Evolutionary conservation across 257 asterid genomes (phyloP).

Genomic region (Penstemon eatonii): DNA sequence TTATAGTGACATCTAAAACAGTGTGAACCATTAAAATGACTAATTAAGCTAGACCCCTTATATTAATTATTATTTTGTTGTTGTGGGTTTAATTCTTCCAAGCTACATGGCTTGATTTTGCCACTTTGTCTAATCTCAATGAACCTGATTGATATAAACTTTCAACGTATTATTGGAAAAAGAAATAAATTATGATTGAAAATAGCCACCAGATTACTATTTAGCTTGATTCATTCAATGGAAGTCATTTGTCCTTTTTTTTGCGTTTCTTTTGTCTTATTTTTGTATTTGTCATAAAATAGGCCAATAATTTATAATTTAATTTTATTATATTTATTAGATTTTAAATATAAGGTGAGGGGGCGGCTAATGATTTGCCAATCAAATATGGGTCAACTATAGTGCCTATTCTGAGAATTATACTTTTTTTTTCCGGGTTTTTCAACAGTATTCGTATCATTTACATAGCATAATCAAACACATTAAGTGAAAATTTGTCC

Average conservation of each 20-base stretch:
- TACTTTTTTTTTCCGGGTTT: too few relatives aligned
- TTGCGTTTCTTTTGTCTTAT: neutral
- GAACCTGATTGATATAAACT: neutral
- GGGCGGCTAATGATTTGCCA: too few relatives aligned
- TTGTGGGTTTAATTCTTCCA: neutral
- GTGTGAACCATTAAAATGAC: slow-evolving; percentile 9
- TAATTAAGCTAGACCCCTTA: too few relatives aligned
- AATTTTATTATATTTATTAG: too few relatives aligned
- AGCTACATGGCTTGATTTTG: slow-evolving; percentile 33
- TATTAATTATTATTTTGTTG: too few relatives aligned
- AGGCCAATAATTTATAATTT: neutral
- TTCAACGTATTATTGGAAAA: slow-evolving; percentile 16
- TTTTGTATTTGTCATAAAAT: neutral
- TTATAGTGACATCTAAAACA: slow-evolving; percentile 15
- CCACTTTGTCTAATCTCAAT: slow-evolving; percentile 25
- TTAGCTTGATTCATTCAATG: neutral
- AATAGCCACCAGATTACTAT: slow-evolving; percentile 4
- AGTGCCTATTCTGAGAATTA: too few relatives aligned
- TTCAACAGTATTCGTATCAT: too few relatives aligned
- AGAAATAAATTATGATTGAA: slow-evolving; percentile 4
- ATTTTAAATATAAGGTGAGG: too few relatives aligned
- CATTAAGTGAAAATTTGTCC: too few relatives aligned
- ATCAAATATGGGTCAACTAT: too few relatives aligned
- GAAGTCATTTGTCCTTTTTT: too few relatives aligned
- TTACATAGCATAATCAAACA: too few relatives aligned